A percentile compares a stretch with the other conserved stretches of the same genome.
phyloP scores from a whole-genome alignment of 202 grass and related monocot species.

The Panicum hallii region DNA sequence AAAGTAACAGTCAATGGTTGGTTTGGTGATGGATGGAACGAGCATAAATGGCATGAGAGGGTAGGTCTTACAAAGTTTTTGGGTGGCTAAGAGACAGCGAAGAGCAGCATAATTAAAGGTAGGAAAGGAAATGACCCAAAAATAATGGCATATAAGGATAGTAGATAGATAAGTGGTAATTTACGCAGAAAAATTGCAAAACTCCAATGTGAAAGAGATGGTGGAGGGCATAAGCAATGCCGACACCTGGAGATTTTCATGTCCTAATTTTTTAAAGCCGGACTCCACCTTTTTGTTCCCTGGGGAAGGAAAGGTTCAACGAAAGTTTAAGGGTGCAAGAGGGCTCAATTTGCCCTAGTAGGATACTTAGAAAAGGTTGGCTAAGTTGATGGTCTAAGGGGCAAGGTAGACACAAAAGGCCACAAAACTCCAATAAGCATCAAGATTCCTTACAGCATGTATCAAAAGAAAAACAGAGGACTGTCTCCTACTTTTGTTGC shows the following conservation, averaged over 20 bases:
- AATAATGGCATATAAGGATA: slow-evolving; percentile 26
- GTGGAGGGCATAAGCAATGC: slow-evolving; percentile 36
- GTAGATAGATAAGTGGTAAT: not conserved
- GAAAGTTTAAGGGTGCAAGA: slow-evolving; percentile 46
- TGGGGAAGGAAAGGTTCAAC: slow-evolving; percentile 40
- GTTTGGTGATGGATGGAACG: not conserved
- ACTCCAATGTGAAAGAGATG: slow-evolving; percentile 40
- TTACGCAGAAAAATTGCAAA: slow-evolving; percentile 14
- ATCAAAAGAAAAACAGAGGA: slow-evolving; percentile 47
- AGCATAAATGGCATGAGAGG: not conserved
- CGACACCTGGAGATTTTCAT: slow-evolving; percentile 65
- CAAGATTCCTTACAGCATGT: slow-evolving; percentile 64
- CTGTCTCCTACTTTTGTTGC: slow-evolving; percentile 56
- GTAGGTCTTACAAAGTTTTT: not conserved
- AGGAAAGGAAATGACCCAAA: not conserved
- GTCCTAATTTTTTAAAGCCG: slow-evolving; percentile 54
- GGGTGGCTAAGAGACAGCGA: not conserved
- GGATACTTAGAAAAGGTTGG: slow-evolving; percentile 54
- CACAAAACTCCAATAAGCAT: slow-evolving; percentile 60
- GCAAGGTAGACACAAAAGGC: slow-evolving; percentile 52
- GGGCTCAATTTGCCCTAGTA: slow-evolving; percentile 52
- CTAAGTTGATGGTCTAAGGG: slow-evolving; percentile 58
- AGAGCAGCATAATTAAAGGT: not conserved
- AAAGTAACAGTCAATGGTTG: slow-evolving; percentile 14
- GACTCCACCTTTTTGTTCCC: slow-evolving; percentile 60